These are phyloP conservation scores for Psidium friedrichsthalianum DNA, from an alignment of 345 rosid genomes.

Conservation along the genomic window DNA sequence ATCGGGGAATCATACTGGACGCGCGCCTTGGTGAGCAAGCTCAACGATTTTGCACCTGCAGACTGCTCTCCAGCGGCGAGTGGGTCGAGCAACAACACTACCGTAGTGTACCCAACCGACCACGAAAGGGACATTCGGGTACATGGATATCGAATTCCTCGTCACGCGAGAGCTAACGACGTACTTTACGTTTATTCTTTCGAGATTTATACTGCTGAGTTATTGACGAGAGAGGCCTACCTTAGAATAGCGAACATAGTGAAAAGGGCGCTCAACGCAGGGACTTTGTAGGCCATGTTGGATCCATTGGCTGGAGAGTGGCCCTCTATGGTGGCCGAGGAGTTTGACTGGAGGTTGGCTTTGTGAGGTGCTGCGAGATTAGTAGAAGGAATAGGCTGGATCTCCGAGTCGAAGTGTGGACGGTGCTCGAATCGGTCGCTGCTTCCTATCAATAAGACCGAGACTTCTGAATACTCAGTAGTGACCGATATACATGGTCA, in stretches of 20 bases:
- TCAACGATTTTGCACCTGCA: constrained; percentile 22
- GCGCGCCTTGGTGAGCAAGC: constrained; percentile 51
- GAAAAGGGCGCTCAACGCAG: too few relatives aligned
- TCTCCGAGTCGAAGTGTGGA: too few relatives aligned
- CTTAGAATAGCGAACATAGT: too few relatives aligned
- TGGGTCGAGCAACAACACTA: background rate
- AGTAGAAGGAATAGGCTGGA: too few relatives aligned
- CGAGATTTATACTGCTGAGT: background rate
- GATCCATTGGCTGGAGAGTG: too few relatives aligned
- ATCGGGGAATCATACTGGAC: constrained; percentile 78
- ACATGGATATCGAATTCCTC: background rate
- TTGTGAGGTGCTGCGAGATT: too few relatives aligned
- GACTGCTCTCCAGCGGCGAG: background rate
- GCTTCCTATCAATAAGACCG: background rate
- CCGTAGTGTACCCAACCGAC: background rate
- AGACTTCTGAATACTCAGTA: background rate
- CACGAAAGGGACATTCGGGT: background rate
- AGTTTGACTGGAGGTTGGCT: too few relatives aligned
- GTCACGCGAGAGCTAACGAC: background rate
- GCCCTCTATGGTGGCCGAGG: too few relatives aligned
- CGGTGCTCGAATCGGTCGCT: background rate
- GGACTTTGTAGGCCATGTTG: too few relatives aligned
- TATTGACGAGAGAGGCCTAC: too few relatives aligned
- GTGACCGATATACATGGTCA: background rate
- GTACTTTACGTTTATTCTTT: background rate